Base-by-base conservation (phyloP, 768 basidiomycete species). In the Tulasnella sp. region DNA sequence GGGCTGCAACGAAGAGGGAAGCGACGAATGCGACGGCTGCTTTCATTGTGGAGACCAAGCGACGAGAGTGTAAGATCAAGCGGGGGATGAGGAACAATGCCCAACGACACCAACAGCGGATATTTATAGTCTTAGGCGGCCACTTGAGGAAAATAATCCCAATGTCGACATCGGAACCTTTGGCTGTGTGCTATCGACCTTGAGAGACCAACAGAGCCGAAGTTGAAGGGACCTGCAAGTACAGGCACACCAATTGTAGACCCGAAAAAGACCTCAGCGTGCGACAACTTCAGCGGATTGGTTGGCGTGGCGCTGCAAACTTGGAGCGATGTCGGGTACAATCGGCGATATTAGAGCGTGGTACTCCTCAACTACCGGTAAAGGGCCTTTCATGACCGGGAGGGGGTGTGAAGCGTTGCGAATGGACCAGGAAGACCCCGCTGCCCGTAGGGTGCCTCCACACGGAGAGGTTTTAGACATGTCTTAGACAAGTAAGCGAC, bases 1-100 rank as follows among this genome's bases (percentile, higher is more conserved):
- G 83, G 39, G 82, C 88, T 13, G 82, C 81, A 61, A 75, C 78
- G 77, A 82, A 80, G 16, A 83, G 77, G 7, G 82, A 74, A 51
- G 78, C 77, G 61, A 75, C 57, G 73, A 82, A 80, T 29, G 69
- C 26, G 9, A 18, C 29, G 70, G 40, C 39, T 76, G 80, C 80
- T 57, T 78, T 40, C 40, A 40, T 40, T 4, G 0, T 40, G 40
- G 11, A 40, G 11, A 40, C 40, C 40, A 40, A 40, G 40, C 9
- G 40, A 40, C 40, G 40, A 40, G 40, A 1, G 40, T 40, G 40
- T 40, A 40, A 40, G 57, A 13, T 7, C 40, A 40, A 40, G 40
- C 6, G 40, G 9, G 40, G 40, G 40, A 40, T 13, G 40, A 40
- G 40, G 40, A 40, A 40, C 7, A 1, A 40, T 40, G 40, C 40